These are phyloP conservation scores for Cornus kousa DNA, from an alignment of 148 eudicot species.

Conservation along the genomic window DNA sequence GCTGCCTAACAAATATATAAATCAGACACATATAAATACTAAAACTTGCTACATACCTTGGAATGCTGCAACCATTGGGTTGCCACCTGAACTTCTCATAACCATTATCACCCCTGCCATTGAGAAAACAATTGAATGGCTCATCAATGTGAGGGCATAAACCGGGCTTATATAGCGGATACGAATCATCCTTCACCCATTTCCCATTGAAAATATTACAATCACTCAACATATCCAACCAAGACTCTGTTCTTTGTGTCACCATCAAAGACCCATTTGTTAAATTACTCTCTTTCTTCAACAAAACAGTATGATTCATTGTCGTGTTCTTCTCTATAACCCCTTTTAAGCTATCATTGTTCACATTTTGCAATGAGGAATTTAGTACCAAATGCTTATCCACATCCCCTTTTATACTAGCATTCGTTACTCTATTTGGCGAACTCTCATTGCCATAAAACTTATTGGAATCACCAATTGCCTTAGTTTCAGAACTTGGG, in stretches of 20 bases:
- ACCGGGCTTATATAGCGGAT: slow-evolving; percentile 60
- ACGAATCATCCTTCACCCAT: slow-evolving; percentile 70
- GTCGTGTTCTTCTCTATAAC: not conserved
- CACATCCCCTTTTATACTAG: too few relatives aligned
- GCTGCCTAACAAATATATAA: not conserved
- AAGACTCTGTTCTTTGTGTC: slow-evolving; percentile 2
- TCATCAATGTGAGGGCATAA: slow-evolving; percentile 72
- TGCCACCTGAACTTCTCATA: slow-evolving; percentile 74
- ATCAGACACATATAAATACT: not conserved
- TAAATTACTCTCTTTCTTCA: slow-evolving; percentile 3
- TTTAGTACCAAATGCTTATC: too few relatives aligned
- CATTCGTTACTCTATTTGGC: too few relatives aligned
- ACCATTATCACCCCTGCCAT: slow-evolving; percentile 56
- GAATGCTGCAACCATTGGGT: slow-evolving; percentile 61
- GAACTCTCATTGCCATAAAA: too few relatives aligned
- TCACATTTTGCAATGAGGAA: not conserved
- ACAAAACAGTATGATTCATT: not conserved
- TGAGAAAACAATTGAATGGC: slow-evolving; percentile 56
- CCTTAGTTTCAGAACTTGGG: not conserved
- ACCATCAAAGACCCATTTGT: not conserved
- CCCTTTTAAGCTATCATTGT: not conserved
- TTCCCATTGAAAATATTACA: slow-evolving; percentile 69
- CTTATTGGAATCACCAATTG: too few relatives aligned
- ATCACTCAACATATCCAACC: slow-evolving; percentile 29
- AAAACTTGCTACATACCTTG: slow-evolving; percentile 39